phyloP scores from a whole-genome alignment of 495 filamentous ascomycete genomes.

The Aspergillus wentii region DNA sequence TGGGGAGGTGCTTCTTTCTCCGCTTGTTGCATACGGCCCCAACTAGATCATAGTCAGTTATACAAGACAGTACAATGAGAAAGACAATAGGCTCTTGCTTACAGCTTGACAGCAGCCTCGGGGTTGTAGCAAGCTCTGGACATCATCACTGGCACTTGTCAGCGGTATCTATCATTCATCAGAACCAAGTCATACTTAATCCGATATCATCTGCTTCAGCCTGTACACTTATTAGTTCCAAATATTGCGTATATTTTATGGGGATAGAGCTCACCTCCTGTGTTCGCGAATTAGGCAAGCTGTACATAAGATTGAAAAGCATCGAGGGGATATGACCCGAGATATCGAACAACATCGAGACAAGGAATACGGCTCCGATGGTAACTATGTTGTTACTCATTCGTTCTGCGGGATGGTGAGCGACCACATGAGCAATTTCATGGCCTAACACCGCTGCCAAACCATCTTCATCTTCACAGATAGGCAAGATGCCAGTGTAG shows the following conservation, averaged over 20 bases:
- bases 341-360: conserved; percentile 48
- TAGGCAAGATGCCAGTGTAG: conserved; percentile 72
- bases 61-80: neutral
- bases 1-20: conserved; percentile 58
- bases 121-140: conserved; percentile 68
- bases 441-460: conserved; percentile 84
- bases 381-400: conserved; percentile 60
- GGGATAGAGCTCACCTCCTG: conserved; percentile 47
- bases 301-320: conserved; percentile 58
- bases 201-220: conserved; percentile 86
- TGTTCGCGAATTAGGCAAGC: conserved; percentile 63
- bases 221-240: conserved; percentile 13
- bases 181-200: conserved; percentile 42
- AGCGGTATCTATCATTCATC: conserved; percentile 29
- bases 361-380: conserved; percentile 44
- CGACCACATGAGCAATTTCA: conserved; percentile 91
- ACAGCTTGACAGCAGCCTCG: conserved; percentile 59
- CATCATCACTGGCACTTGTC: conserved; percentile 51
- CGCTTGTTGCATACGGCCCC: conserved; percentile 69
- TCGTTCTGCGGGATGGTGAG: conserved; percentile 72
- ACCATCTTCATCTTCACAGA: conserved; percentile 67
- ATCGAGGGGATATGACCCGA: conserved; percentile 36
- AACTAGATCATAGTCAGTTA: conserved; percentile 31
- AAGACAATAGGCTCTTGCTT: conserved; percentile 6
- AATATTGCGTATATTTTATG: no score